These are phyloP conservation scores for Ciborinia camelliae DNA, from an alignment of 2,329 filamentous ascomycete species.

Conservation along the genomic window DNA sequence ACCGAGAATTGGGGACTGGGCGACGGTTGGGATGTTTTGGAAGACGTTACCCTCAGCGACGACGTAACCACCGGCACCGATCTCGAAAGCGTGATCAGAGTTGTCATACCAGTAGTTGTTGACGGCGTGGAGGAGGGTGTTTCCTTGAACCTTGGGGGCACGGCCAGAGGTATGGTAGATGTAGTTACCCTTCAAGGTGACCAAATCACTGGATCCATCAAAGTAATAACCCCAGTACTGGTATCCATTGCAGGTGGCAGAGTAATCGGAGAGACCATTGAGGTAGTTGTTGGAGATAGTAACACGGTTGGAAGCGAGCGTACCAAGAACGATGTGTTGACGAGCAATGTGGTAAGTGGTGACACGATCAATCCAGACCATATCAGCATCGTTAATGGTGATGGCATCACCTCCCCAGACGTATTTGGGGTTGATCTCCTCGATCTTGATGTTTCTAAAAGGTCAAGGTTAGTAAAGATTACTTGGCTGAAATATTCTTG, in stretches of 20 bases:
- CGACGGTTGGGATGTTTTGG: slow-evolving; percentile 36
- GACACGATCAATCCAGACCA: slow-evolving; percentile 41
- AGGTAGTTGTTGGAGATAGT: slow-evolving; percentile 48
- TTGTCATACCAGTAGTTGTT: slow-evolving; percentile 46
- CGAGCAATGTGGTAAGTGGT: slow-evolving; percentile 41
- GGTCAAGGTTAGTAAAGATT: neutral
- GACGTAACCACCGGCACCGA: slow-evolving; percentile 36
- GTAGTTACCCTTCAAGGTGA: slow-evolving; percentile 46
- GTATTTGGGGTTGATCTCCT: slow-evolving; percentile 39
- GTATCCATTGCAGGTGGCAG: slow-evolving; percentile 44
- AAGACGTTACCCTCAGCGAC: slow-evolving; percentile 48
- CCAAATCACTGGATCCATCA: slow-evolving; percentile 40
- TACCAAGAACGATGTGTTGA: slow-evolving; percentile 43
- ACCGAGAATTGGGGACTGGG: slow-evolving; percentile 27
- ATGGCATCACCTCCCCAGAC: slow-evolving; percentile 42
- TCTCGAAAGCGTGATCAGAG: slow-evolving; percentile 46
- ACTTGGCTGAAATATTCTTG: neutral
- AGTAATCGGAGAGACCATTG: slow-evolving; percentile 43
- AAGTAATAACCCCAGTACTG: slow-evolving; percentile 49
- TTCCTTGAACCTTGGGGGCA: slow-evolving; percentile 43
- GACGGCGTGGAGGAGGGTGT: slow-evolving; percentile 42
- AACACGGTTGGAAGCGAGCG: slow-evolving; percentile 38
- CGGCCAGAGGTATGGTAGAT: slow-evolving; percentile 46
- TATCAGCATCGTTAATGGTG: slow-evolving; percentile 37
- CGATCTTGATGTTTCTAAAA: slow-evolving; percentile 30